A percentile compares a stretch with the other conserved stretches of the same genome.
Conservation (phyloP, 352 stramenopile genomes). For the Thraustochytrium sp. region DNA sequence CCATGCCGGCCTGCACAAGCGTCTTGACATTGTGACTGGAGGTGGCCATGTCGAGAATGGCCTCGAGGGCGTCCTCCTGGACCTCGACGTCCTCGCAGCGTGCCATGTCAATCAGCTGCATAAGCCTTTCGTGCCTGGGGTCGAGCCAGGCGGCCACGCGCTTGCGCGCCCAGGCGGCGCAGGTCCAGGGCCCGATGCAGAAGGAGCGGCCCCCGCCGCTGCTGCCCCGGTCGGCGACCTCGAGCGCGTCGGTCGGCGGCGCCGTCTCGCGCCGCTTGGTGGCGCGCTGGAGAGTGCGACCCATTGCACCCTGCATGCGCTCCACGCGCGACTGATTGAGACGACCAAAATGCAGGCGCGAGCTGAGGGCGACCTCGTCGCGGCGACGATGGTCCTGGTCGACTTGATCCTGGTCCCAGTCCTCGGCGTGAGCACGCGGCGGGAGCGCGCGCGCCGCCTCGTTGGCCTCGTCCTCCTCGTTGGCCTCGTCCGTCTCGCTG, state of each 20-base stretch:
- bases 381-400: not conserved
- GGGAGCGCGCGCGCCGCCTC: too few relatives aligned
- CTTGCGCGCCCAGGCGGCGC: not conserved
- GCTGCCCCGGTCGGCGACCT: not conserved
- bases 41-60: conserved; percentile 22
- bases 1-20: not conserved
- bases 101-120: not conserved
- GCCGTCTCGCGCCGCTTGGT: not conserved
- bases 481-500: too few relatives aligned
- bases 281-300: not conserved
- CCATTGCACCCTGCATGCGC: not conserved
- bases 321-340: not conserved
- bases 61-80: conserved; percentile 13
- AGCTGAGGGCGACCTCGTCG: conserved; percentile 16
- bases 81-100: not conserved
- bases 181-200: not conserved
- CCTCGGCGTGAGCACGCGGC: too few relatives aligned
- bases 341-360: not conserved
- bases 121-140: not conserved
- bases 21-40: conserved; percentile 9
- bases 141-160: not conserved
- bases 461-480: too few relatives aligned
- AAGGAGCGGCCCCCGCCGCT: not conserved
- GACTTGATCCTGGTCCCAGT: not conserved
- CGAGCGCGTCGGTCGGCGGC: not conserved